Evolutionary conservation across 2,329 filamentous ascomycete genomes (phyloP), one percentile per base, ranked within the genome.

Genomic region (Thielaviopsis populi): DNA sequence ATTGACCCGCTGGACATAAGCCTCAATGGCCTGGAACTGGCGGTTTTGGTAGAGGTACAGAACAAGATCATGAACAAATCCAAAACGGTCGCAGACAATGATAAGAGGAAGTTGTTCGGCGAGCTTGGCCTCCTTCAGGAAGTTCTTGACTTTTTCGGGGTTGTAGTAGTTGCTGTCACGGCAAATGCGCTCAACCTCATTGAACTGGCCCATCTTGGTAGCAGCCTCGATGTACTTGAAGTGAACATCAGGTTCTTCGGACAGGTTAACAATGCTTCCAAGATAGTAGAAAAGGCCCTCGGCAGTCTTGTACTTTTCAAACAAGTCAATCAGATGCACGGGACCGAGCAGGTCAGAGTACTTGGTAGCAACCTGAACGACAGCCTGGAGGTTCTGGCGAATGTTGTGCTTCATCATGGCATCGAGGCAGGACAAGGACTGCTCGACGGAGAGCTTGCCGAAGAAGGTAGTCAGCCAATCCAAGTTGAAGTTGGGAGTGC

Each of bases 201-300:
- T 91, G 71, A 96, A 84, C 75, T 99, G 92, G 37, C 87, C 85
- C 83, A 96, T 95, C 72, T 86, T 88, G 27, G 91, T 96, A 40
- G 95, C 94, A 64, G 94, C 91, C 76, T 99, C 92, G 66, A 99
- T 96, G 75, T 99, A 99, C 80, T 99, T 99, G 85, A 96, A 99
- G 73, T 94, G 88, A 37, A 99, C 94, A 72, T 99, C 94, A 24
- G 88, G 82, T 70, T 97, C 94, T 74, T 97, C 90, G 65, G 89
- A 95, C 59, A 99, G 80, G 74, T 99, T 99, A 75, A 99, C 92
- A 69, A 99, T 95, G 73, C 91, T 96, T 67, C 94, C 94, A 17
- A 99, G 84, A 77, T 96, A 99, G 79, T 96, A 96, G 82, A 94
- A 99, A 3, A 99, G 84, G 73, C 94, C 94, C 75, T 99, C 94